Base-by-base conservation (phyloP, 352 stramenopile species). In the Globisporangium nagaii region DNA sequence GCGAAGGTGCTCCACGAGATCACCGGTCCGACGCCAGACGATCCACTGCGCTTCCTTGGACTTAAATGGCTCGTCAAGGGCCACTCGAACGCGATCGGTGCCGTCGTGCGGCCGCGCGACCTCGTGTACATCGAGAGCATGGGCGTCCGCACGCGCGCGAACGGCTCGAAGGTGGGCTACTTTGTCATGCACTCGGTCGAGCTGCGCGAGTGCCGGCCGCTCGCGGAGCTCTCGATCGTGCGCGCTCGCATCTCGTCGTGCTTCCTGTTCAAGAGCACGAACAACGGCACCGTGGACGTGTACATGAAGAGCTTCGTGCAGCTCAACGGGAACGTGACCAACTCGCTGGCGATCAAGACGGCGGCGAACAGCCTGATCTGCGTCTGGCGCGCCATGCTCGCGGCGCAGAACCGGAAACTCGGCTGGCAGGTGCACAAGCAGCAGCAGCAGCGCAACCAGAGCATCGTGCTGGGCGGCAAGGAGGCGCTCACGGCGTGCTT, bases 121-220 rank as follows among this genome's bases (percentile, higher is more conserved):
- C 40, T 84, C 22, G 63, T 88, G 43, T 85, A 78, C 50, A 54
- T 90, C 12, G 76, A 90, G 46, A 68, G 69, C 9, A 70, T 68
- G 35, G 79, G 79, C 0, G 36, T 75, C 12, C 65, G 57, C 13
- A 70, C 36, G 11, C 37, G 28, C 1, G 25, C 6, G 4, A 10
- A 37, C 36, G 25, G 19, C 44, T 53, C 61, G 56, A 22, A 55
- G 63, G 31, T 60, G 75, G 15, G 79, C 31, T 88, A 82, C 60
- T 72, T 72, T 13, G 65, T 90, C 27, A 60, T 80, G 53, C 79
- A 90, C 52, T 89, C 78, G 30, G 70, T 88, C 22, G 73, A 75
- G 28, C 59, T 86, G 35, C 57, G 70, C 8, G 53, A 73, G 24
- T 49, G 60, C 27, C 34, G 54, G 1, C 52, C 51, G n/a, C 71